Percentiles rank a stretch among this genome's conserved stretches.
These are phyloP conservation scores for Beauveria bassiana DNA, from an alignment of 2,329 filamentous ascomycete species.

Conservation along the genomic window DNA sequence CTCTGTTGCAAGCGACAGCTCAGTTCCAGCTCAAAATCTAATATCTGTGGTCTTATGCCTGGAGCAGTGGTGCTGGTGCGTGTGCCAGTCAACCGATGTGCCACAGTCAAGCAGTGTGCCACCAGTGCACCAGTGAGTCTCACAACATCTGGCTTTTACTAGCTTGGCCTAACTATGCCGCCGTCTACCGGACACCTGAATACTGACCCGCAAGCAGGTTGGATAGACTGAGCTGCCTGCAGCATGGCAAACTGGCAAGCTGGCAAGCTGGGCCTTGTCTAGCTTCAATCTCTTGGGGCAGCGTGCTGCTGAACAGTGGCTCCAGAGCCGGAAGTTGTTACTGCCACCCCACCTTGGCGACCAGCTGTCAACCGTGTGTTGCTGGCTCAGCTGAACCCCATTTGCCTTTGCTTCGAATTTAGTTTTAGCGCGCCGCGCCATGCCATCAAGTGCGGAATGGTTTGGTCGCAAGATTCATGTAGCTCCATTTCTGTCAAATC, in stretches of 20 bases:
- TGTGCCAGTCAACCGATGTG: not conserved
- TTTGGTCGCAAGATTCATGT: constrained; percentile 11
- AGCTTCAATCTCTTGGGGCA: not conserved
- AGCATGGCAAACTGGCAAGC: not conserved
- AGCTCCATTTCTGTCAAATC: constrained; percentile 9
- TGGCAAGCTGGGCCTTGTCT: not conserved
- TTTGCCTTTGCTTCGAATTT: constrained; percentile 8
- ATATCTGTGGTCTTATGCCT: not conserved
- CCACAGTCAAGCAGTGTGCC: not conserved
- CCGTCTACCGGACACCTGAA: not conserved
- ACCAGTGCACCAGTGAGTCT: not conserved
- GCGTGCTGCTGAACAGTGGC: constrained; percentile 4
- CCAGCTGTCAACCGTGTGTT: constrained; percentile 6
- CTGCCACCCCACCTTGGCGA: constrained; percentile 10
- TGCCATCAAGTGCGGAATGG: constrained; percentile 8
- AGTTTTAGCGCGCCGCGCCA: constrained; percentile 8
- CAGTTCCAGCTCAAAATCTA: constrained; percentile 5
- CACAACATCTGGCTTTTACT: constrained; percentile 1
- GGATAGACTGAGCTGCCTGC: not conserved
- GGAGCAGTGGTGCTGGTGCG: not conserved
- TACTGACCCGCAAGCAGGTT: not conserved
- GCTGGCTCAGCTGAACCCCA: constrained; percentile 11
- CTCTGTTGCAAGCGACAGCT: not conserved
- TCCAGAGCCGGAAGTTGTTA: constrained; percentile 4
- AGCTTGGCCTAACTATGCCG: not conserved